Evolutionary conservation across 306 rosid species (phyloP).

Genomic region (Sechiopsis laciniata): DNA sequence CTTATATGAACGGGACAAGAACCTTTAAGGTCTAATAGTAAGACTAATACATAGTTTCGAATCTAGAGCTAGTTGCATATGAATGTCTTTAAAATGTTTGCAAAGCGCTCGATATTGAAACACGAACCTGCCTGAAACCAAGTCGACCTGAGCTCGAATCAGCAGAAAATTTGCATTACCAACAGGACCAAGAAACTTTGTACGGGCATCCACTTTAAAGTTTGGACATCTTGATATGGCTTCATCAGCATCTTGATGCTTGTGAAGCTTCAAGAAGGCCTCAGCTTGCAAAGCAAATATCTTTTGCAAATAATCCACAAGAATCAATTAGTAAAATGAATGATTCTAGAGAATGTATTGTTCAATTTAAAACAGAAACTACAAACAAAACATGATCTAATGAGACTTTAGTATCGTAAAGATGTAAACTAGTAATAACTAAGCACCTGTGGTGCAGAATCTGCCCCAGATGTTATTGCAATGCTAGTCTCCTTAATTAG

Average conservation of each 20-base stretch:
- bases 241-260: conserved; percentile 72
- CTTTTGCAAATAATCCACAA: conserved; percentile 32
- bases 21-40: neutral
- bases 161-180: conserved; percentile 53
- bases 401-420: neutral
- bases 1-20: neutral
- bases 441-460: conserved; percentile 74
- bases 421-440: neutral
- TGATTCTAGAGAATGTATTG: neutral
- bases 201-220: conserved; percentile 55
- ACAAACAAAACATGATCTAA: neutral
- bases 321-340: conserved; percentile 2
- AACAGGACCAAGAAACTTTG: conserved; percentile 70
- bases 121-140: conserved; percentile 66
- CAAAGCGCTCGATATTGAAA: neutral
- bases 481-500: conserved; percentile 40
- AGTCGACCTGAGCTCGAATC: conserved; percentile 55
- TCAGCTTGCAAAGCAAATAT: conserved; percentile 76
- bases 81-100: neutral
- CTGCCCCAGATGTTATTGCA: conserved; percentile 53
- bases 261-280: conserved; percentile 66
- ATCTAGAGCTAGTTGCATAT: neutral
- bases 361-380: neutral
- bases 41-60: neutral
- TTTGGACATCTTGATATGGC: conserved; percentile 55